Conservation (phyloP, 2,329 filamentous ascomycete genomes). For the Sporothrix brunneoviolacea region DNA sequence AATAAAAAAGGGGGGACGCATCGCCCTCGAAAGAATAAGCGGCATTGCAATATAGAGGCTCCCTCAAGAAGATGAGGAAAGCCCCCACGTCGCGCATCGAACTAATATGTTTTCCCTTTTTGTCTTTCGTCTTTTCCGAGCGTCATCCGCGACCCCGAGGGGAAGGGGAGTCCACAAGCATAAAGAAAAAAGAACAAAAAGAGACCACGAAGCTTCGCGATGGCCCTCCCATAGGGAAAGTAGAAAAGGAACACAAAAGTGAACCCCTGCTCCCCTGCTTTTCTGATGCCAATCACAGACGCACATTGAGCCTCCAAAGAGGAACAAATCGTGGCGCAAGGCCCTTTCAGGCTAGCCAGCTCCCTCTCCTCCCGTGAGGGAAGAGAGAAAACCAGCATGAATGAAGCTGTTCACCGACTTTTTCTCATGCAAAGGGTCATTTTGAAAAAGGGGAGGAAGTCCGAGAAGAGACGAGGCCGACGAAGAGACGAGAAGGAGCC, state of each 20-base stretch:
- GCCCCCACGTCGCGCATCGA: slow-evolving; percentile 21
- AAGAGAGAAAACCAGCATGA: background rate
- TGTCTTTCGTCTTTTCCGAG: too few species aligned
- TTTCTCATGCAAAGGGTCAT: slow-evolving; percentile 20
- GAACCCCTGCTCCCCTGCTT: too few species aligned
- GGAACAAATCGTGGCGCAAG: slow-evolving; percentile 16
- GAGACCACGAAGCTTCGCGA: slow-evolving; percentile 21
- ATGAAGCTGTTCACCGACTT: slow-evolving; percentile 23
- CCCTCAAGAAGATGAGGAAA: background rate
- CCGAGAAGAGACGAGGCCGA: background rate
- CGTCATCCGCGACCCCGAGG: background rate
- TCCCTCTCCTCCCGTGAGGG: background rate
- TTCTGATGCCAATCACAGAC: slow-evolving; percentile 22
- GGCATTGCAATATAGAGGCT: slow-evolving; percentile 21
- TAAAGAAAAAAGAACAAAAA: background rate
- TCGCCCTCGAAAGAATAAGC: slow-evolving; percentile 23
- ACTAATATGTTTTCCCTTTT: slow-evolving; percentile 19
- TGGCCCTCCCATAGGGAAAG: slow-evolving; percentile 20
- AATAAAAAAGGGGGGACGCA: slow-evolving; percentile 16
- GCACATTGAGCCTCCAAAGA: slow-evolving; percentile 2
- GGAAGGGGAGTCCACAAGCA: too few species aligned
- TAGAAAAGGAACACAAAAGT: too few species aligned
- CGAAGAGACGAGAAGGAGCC: background rate
- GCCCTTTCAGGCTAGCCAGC: slow-evolving; percentile 19
- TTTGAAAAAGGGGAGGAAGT: too few species aligned